phyloP scores from a whole-genome alignment of 108 stramenopile genomes.

The Mediolabrus comicus region DNA sequence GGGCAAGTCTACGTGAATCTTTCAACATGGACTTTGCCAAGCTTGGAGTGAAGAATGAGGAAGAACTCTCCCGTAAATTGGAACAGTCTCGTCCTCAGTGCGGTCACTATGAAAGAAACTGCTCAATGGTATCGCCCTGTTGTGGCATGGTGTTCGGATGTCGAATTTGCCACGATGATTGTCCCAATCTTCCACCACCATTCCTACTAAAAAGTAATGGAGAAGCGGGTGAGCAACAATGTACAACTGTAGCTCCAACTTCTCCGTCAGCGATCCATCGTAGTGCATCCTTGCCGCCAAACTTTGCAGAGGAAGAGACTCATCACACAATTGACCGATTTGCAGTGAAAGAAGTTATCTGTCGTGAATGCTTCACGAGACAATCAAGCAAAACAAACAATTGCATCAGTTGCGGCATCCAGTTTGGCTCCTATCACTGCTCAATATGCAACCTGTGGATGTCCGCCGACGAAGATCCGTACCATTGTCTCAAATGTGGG shows the following conservation, averaged over 20 bases:
- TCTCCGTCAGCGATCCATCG: constrained; percentile 21
- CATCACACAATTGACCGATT: constrained; percentile 88
- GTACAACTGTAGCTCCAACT: constrained; percentile 1
- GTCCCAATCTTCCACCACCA: constrained; percentile 71
- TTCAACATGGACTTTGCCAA: constrained; percentile 28
- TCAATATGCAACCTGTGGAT: constrained; percentile 87
- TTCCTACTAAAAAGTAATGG: constrained; percentile 18
- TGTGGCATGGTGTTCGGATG: constrained; percentile 89
- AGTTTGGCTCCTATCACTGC: constrained; percentile 86
- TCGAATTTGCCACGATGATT: constrained; percentile 89
- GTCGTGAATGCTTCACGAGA: constrained; percentile 76
- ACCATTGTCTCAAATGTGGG: constrained; percentile 83
- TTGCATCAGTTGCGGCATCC: constrained; percentile 69
- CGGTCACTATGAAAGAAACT: constrained; percentile 76
- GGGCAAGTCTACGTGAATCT: constrained; percentile 28
- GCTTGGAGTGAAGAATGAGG: constrained; percentile 18
- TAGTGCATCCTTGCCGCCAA: constrained; percentile 60
- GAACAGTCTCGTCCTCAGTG: constrained; percentile 75
- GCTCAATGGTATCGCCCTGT: constrained; percentile 81
- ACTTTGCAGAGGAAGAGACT: constrained; percentile 64
- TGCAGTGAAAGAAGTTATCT: constrained; percentile 72
- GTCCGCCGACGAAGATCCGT: constrained; percentile 79
- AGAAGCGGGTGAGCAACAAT: not conserved
- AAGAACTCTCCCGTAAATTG: constrained; percentile 40
- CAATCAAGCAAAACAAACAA: constrained; percentile 85